Conservation (phyloP, 202 grass and related monocot genomes). For the Zoysia matrella region DNA sequence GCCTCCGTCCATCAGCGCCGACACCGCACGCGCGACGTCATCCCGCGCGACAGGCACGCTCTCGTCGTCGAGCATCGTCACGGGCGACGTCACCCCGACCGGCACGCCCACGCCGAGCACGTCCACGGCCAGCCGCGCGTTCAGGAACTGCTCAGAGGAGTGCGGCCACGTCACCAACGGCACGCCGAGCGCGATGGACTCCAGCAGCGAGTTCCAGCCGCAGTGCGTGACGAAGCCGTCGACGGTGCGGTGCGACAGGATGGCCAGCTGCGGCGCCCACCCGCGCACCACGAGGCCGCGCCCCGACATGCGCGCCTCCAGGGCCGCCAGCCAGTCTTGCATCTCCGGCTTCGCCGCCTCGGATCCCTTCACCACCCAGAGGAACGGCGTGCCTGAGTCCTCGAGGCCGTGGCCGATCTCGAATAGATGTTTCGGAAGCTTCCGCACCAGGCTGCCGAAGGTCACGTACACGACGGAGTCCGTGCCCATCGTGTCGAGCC, state of each 20-base stretch:
- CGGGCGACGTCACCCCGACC: conserved; percentile 39
- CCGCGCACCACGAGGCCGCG: conserved; percentile 56
- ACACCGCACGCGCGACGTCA: conserved; percentile 37
- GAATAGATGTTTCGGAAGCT: conserved; percentile 38
- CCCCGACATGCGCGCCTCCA: conserved; percentile 37
- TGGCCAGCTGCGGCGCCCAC: conserved; percentile 18
- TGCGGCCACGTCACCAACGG: conserved; percentile 75
- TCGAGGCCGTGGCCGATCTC: conserved; percentile 63
- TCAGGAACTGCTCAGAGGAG: conserved; percentile 70
- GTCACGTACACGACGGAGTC: conserved; percentile 60
- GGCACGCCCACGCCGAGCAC: conserved; percentile 55
- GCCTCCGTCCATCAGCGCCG: conserved; percentile 51
- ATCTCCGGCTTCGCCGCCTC: conserved; percentile 33
- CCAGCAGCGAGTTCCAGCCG: conserved; percentile 65
- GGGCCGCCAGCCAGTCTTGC: conserved; percentile 35
- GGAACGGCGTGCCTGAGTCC: conserved; percentile 42
- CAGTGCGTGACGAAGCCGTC: conserved; percentile 28
- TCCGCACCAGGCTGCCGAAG: conserved; percentile 58
- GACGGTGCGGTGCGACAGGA: conserved; percentile 26
- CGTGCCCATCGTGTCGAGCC: conserved; percentile 36
- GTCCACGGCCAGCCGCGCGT: conserved; percentile 67
- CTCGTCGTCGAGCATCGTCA: background rate
- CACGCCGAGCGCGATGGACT: conserved; percentile 54
- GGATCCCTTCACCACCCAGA: conserved; percentile 59
- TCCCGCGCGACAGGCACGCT: conserved; percentile 16